phyloP scores from a whole-genome alignment of 2,329 filamentous ascomycete genomes.

The Epichloe sp. region DNA sequence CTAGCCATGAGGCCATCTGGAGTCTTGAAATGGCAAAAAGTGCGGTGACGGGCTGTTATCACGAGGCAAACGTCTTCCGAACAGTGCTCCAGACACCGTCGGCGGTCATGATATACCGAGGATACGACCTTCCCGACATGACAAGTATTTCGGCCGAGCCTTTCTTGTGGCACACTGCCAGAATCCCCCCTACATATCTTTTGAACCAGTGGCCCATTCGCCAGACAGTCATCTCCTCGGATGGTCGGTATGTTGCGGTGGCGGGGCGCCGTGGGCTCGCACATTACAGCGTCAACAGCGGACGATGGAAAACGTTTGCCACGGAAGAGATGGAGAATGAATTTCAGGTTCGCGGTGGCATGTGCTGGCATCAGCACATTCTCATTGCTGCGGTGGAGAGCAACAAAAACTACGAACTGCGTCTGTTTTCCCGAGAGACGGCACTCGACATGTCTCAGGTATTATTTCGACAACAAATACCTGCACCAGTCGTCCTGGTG shows the following conservation, averaged over 20 bases:
- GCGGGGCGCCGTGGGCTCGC: constrained; percentile 85
- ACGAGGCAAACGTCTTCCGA: constrained; percentile 77
- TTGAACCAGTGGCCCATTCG: constrained; percentile 89
- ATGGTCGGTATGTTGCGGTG: constrained; percentile 90
- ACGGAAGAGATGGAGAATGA: constrained; percentile 73
- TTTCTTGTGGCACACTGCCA: constrained; percentile 88
- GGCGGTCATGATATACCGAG: constrained; percentile 82
- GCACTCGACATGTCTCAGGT: constrained; percentile 59
- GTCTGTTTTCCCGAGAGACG: constrained; percentile 84
- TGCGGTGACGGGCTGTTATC: constrained; percentile 85
- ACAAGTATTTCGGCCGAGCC: constrained; percentile 86
- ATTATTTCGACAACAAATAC: constrained; percentile 64
- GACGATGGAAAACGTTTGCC: constrained; percentile 89
- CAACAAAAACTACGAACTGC: constrained; percentile 67
- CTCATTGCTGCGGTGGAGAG: constrained; percentile 87
- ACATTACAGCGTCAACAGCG: constrained; percentile 90
- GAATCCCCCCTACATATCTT: constrained; percentile 73
- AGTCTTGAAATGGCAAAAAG: constrained; percentile 85
- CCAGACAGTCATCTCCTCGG: constrained; percentile 73
- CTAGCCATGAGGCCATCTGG: constrained; percentile 69
- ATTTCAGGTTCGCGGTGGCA: constrained; percentile 84
- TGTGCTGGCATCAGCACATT: constrained; percentile 98
- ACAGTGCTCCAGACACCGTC: constrained; percentile 81
- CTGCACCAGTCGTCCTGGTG: constrained; percentile 79
- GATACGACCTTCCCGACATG: constrained; percentile 81